Conservation (phyloP, 2,329 filamentous ascomycete genomes). For the Cercospora sp. region DNA sequence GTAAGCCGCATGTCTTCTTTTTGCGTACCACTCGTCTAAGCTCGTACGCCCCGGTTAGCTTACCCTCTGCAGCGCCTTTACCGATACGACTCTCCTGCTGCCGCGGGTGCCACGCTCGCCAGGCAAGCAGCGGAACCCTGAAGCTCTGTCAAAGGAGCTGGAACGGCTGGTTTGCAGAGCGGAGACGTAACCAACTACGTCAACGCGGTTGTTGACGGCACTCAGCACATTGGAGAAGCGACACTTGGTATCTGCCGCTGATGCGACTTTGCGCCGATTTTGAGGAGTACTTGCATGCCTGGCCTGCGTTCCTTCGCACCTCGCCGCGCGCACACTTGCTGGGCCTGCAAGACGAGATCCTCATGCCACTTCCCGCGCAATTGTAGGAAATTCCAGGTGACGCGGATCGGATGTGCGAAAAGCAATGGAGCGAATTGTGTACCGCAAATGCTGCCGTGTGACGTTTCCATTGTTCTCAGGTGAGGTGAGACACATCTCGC, state of each 20-base stretch:
- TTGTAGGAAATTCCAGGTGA: background rate
- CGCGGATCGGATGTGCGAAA: background rate
- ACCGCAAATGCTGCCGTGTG: background rate
- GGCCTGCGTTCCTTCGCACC: background rate
- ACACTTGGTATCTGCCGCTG: background rate
- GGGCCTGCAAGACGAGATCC: background rate
- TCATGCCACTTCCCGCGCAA: background rate
- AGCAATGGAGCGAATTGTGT: background rate
- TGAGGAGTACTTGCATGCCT: background rate
- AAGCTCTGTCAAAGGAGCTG: background rate
- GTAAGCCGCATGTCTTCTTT: slow-evolving; percentile 1
- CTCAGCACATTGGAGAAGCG: background rate
- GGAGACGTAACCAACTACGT: background rate
- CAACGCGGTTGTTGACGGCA: background rate
- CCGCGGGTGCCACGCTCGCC: background rate
- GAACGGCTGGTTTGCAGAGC: background rate
- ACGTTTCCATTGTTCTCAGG: background rate
- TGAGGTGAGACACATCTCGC: background rate
- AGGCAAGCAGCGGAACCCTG: slow-evolving; percentile 1
- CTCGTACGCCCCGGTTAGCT: slow-evolving; percentile 4
- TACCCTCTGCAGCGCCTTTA: background rate
- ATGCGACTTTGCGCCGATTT: background rate
- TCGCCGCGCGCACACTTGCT: background rate
- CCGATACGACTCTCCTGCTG: background rate
- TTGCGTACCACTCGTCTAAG: background rate